Conservation (phyloP, 2,329 filamentous ascomycete species). For the Daldinia sp. region DNA sequence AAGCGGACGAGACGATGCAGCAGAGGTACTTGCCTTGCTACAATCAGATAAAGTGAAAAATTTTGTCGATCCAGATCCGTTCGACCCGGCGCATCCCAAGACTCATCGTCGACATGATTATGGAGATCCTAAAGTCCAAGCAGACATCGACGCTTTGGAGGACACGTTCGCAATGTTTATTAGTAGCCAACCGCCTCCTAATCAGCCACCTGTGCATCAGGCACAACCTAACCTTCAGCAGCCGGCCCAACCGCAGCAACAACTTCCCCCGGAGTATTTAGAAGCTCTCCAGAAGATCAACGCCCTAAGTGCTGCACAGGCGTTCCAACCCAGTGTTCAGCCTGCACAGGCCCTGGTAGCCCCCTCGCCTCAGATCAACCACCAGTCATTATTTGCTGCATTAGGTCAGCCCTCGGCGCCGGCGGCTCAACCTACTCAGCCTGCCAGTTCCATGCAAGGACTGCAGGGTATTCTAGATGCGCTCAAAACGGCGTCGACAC, state of each 20-base stretch:
- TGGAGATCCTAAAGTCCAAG: slow-evolving; percentile 58
- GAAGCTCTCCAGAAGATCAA: slow-evolving; percentile 48
- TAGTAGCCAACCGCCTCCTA: slow-evolving; percentile 62
- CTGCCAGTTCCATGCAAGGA: neutral
- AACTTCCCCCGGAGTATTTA: slow-evolving; percentile 36
- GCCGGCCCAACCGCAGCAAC: slow-evolving; percentile 37
- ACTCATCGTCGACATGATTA: slow-evolving; percentile 56
- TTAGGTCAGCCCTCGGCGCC: neutral
- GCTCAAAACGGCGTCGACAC: neutral
- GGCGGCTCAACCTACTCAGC: slow-evolving; percentile 1
- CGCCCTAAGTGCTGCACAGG: slow-evolving; percentile 37
- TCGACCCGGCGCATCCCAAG: slow-evolving; percentile 52
- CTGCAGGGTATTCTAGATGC: slow-evolving; percentile 3
- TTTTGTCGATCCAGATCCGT: slow-evolving; percentile 59
- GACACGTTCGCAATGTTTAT: slow-evolving; percentile 57
- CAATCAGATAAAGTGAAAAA: slow-evolving; percentile 58
- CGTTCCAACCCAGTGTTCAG: slow-evolving; percentile 36
- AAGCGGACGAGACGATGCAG: slow-evolving; percentile 1
- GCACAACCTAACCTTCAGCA: neutral
- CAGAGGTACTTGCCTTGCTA: slow-evolving; percentile 58
- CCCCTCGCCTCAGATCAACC: slow-evolving; percentile 39
- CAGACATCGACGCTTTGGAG: slow-evolving; percentile 59
- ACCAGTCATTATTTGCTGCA: slow-evolving; percentile 36
- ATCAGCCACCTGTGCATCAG: slow-evolving; percentile 62
- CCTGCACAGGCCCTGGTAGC: slow-evolving; percentile 27